Evolutionary conservation across 768 basidiomycete species (phyloP), one percentile per base, ranked within the genome.

Genomic region (Mycena vitilis): DNA sequence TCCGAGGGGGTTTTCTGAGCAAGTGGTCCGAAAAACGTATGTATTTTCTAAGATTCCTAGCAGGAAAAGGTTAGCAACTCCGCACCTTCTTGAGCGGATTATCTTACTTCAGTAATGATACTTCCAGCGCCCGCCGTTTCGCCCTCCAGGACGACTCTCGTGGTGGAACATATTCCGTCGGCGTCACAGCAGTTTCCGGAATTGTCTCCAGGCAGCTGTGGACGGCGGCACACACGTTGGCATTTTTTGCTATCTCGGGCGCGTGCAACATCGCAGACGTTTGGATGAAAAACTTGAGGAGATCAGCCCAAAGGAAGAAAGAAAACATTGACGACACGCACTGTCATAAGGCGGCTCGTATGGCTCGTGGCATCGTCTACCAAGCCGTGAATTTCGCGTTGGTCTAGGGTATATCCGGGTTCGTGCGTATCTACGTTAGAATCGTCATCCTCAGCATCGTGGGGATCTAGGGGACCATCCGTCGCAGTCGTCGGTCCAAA

Each of bases 21-120:
- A 72, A 60, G 57, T 68, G 71, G 23, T 70, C 72, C 47, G 71
- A 74, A 60, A 70, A 73, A 61, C 69, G 73, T 42, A 71, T 69
- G 66, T 74, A 71, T 67, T 73, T 72, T 61, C 69, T 42, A 53
- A 73, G 63, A 59, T 67, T 72, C 58, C 72, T 70, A 10, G n/a
- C 36, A 25, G 37, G 20, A 23, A 55, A 56, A 56, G 42, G 47
- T 71, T 40, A 54, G 44, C 25, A 45, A 22, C 47, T 42, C 45
- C 12, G 48, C 56, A 51, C 7, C 60, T 53, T 63, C 45, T 59
- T 52, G 45, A 38, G 49, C 13, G 66, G 55, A 69, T 59, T 36
- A 34, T 30, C 64, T 55, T 37, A 74, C 73, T 69, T 70, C n/a
- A 70, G 23, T 30, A 74, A 60, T 1, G 73, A 74, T 37, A 42